phyloP scores from a whole-genome alignment of 306 rosid species.

The Prunus padus region DNA sequence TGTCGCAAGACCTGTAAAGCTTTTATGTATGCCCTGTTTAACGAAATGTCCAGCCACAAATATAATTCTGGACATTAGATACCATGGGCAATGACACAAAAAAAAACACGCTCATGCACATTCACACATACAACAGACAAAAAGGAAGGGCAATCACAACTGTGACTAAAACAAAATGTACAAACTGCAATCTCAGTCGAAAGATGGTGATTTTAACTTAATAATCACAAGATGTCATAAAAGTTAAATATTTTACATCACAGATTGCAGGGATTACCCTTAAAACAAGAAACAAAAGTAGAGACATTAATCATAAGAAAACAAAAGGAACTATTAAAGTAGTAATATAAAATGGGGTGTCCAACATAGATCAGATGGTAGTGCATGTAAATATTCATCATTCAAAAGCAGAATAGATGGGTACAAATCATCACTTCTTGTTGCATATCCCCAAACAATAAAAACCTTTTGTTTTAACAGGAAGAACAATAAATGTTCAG shows the following conservation, averaged over 20 bases:
- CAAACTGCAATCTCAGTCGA: slow-evolving; percentile 64
- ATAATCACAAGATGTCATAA: slow-evolving; percentile 48
- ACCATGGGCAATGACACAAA: slow-evolving; percentile 46
- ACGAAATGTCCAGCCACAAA: slow-evolving; percentile 62
- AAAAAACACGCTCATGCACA: neutral
- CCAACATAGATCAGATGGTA: slow-evolving; percentile 79
- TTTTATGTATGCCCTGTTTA: slow-evolving; percentile 49
- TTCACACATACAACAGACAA: neutral
- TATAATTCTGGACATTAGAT: slow-evolving; percentile 63
- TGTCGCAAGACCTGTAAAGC: slow-evolving; percentile 74
- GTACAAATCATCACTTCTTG: slow-evolving; percentile 58
- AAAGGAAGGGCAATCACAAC: neutral
- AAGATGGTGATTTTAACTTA: slow-evolving; percentile 55
- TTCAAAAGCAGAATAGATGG: slow-evolving; percentile 56
- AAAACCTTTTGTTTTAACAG: neutral
- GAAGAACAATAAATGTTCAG: neutral
- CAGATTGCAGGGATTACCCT: slow-evolving; percentile 32
- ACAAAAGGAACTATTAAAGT: neutral
- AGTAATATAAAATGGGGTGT: neutral
- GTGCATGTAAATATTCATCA: slow-evolving; percentile 85
- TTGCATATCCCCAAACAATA: slow-evolving; percentile 5
- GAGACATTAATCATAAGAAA: neutral
- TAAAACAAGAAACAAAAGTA: neutral
- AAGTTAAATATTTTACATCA: slow-evolving; percentile 39
- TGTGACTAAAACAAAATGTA: no score